Conservation (phyloP, 2,329 filamentous ascomycete genomes). For the Epichloe gansuensis region DNA sequence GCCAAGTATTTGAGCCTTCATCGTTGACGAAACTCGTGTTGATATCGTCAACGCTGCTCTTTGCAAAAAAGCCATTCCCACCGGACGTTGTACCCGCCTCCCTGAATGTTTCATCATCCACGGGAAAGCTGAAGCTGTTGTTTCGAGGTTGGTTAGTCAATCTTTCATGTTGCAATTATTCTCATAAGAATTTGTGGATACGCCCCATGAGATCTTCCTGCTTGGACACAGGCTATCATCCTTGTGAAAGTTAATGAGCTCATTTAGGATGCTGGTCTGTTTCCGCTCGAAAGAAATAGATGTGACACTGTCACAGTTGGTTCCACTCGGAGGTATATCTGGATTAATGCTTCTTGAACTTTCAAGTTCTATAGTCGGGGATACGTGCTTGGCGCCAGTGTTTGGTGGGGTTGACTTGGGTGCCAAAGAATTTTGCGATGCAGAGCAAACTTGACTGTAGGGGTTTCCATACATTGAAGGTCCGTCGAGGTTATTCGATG, state of each 20-base stretch:
- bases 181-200: neutral
- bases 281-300: slow-evolving; percentile 27
- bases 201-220: neutral
- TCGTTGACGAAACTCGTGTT: slow-evolving; percentile 46
- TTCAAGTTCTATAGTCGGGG: slow-evolving; percentile 2
- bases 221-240: slow-evolving; percentile 5
- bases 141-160: slow-evolving; percentile 18
- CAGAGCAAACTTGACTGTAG: neutral
- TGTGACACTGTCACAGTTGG: slow-evolving; percentile 10
- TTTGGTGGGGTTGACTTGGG: slow-evolving; percentile 7
- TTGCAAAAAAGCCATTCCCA: slow-evolving; percentile 27
- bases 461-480: slow-evolving; percentile 34
- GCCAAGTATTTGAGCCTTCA: slow-evolving; percentile 31
- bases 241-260: slow-evolving; percentile 22
- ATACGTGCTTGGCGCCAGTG: neutral
- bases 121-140: slow-evolving; percentile 38
- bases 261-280: slow-evolving; percentile 25
- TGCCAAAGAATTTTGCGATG: slow-evolving; percentile 4
- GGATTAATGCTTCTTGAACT: slow-evolving; percentile 4
- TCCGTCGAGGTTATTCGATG: slow-evolving; percentile 12
- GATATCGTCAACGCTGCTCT: slow-evolving; percentile 45
- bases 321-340: slow-evolving; percentile 21
- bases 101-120: slow-evolving; percentile 29
- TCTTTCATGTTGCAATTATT: slow-evolving; percentile 9
- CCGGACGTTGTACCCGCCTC: slow-evolving; percentile 9